These are phyloP conservation scores for Russula sp. DNA, from an alignment of 768 basidiomycete genomes.

Conservation along the genomic window DNA sequence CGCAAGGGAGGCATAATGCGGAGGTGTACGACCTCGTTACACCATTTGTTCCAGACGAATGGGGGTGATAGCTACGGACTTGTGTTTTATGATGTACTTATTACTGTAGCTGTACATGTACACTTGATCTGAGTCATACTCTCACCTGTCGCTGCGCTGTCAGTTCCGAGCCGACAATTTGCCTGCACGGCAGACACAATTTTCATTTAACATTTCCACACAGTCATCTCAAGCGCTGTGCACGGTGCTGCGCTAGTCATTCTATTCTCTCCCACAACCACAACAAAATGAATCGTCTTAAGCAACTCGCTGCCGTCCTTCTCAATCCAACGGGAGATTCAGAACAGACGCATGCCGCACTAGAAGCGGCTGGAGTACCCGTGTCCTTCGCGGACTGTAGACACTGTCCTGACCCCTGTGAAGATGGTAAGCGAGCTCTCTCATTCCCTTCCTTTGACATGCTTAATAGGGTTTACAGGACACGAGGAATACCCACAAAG, in stretches of 20 bases:
- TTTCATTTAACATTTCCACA: no score
- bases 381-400: constrained; percentile 26
- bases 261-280: neutral
- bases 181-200: no score
- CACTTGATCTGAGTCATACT: no score
- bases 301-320: constrained; percentile 13
- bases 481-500: constrained; percentile 67
- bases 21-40: constrained; percentile 79
- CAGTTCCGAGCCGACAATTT: neutral
- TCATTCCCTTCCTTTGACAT: constrained; percentile 3
- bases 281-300: constrained; percentile 15
- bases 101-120: no score
- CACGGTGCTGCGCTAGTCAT: no score
- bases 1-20: constrained; percentile 54
- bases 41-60: constrained; percentile 72
- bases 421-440: constrained; percentile 23
- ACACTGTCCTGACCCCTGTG: constrained; percentile 28
- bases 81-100: neutral
- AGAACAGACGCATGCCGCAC: constrained; percentile 16
- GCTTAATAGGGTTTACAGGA: constrained; percentile 32
- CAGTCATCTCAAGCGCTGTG: no score
- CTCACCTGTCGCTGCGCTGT: no score
- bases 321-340: constrained; percentile 10
- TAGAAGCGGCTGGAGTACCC: constrained; percentile 23
- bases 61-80: constrained; percentile 37